A percentile compares a stretch with the other conserved stretches of the same genome.
Conservation (phyloP, 768 basidiomycete genomes). For the Mrakia frigida region DNA sequence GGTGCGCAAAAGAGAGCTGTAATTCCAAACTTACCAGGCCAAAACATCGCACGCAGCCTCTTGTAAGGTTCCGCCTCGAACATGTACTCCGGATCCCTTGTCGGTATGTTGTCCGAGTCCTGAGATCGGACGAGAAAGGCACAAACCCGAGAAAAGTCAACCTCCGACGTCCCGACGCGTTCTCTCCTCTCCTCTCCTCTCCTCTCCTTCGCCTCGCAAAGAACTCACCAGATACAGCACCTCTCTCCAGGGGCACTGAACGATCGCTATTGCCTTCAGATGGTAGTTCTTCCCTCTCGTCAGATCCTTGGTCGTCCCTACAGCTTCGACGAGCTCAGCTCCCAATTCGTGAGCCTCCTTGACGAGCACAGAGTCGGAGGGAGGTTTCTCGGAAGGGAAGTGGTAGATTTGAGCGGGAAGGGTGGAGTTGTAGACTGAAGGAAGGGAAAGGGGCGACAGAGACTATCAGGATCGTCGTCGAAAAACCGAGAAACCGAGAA, state of each 20-base stretch:
- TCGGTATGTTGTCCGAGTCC: constrained; percentile 35
- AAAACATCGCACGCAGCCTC: constrained; percentile 43
- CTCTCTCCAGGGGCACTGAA: constrained; percentile 44
- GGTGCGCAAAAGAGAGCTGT: not conserved
- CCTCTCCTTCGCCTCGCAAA: not conserved
- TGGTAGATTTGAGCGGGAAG: constrained; percentile 39
- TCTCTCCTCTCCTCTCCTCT: not conserved
- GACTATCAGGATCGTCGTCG: too few relatives aligned
- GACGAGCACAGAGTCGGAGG: constrained; percentile 38
- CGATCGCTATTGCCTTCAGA: constrained; percentile 43
- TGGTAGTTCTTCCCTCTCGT: constrained; percentile 45
- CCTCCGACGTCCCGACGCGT: too few relatives aligned
- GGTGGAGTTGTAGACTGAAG: not conserved
- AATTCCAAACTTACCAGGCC: constrained; percentile 35
- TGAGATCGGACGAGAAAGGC: not conserved
- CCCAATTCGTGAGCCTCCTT: constrained; percentile 31
- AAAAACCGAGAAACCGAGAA: too few relatives aligned
- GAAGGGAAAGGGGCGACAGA: not conserved
- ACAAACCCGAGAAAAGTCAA: too few relatives aligned
- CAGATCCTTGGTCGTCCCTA: constrained; percentile 38
- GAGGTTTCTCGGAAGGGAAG: constrained; percentile 47
- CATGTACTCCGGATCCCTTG: constrained; percentile 43
- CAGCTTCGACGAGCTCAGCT: constrained; percentile 41
- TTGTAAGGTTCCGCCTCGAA: constrained; percentile 47
- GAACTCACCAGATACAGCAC: constrained; percentile 46